A percentile compares a stretch with the other conserved stretches of the same genome.
Conservation (phyloP, 1,284 basidiomycete genomes). For the Anthracocystis panici-leucophaei region DNA sequence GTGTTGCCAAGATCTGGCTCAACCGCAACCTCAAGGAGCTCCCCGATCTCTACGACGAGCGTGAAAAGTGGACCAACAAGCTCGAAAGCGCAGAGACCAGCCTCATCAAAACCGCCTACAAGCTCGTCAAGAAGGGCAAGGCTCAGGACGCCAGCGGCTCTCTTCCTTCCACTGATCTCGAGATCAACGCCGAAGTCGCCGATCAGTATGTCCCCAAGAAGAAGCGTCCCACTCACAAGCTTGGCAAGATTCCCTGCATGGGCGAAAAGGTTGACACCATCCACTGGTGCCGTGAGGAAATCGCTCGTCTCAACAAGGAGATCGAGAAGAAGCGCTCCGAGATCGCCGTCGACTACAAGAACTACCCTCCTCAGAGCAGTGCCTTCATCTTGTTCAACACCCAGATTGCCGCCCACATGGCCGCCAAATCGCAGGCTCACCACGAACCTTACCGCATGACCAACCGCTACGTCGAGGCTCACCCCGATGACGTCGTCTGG, state of each 20-base stretch:
- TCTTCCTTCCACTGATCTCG: conserved; percentile 44
- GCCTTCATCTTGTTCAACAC: conserved; percentile 90
- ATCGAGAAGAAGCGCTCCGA: conserved; percentile 76
- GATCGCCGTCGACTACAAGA: conserved; percentile 74
- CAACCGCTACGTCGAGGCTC: conserved; percentile 56
- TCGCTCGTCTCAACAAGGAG: conserved; percentile 73
- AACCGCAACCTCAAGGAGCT: conserved; percentile 85
- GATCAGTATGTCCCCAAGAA: conserved; percentile 65
- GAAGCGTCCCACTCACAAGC: conserved; percentile 81
- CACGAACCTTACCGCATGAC: conserved; percentile 65
- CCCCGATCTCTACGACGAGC: conserved; percentile 83
- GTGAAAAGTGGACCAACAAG: conserved; percentile 79
- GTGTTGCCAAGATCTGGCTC: conserved; percentile 89
- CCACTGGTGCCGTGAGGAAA: conserved; percentile 81
- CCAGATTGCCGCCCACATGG: conserved; percentile 78
- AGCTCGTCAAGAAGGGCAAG: conserved; percentile 71
- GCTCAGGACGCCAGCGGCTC: conserved; percentile 49
- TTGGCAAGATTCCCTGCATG: conserved; percentile 75
- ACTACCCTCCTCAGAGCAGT: conserved; percentile 74
- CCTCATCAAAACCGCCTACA: conserved; percentile 80
- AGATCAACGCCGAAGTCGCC: conserved; percentile 57
- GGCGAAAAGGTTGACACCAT: conserved; percentile 85
- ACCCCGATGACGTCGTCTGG: conserved; percentile 84
- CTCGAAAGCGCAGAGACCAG: conserved; percentile 87
- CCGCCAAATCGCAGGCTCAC: conserved; percentile 50